Evolutionary conservation across 2,329 filamentous ascomycete genomes (phyloP).

Genomic region (Neurospora crassa): DNA sequence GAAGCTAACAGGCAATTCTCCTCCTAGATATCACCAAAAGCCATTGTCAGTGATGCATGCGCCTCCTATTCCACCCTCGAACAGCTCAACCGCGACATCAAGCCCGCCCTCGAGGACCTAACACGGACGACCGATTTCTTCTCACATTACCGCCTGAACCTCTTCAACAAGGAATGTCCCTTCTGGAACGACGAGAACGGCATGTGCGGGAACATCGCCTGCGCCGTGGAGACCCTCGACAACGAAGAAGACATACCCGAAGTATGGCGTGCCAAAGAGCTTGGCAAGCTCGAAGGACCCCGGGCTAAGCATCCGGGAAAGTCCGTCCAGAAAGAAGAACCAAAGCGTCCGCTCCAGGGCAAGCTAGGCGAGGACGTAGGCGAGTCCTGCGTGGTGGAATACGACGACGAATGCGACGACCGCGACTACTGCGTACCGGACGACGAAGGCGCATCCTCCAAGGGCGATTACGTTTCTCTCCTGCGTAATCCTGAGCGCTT

Average conservation of each 20-base stretch:
- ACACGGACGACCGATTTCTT: slow-evolving; percentile 93
- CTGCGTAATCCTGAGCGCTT: slow-evolving; percentile 91
- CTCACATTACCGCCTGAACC: slow-evolving; percentile 89
- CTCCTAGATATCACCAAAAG: slow-evolving; percentile 70
- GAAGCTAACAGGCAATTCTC: slow-evolving; percentile 24
- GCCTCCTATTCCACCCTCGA: slow-evolving; percentile 90
- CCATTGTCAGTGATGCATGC: slow-evolving; percentile 89
- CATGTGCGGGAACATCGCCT: slow-evolving; percentile 95
- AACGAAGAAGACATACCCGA: slow-evolving; percentile 89
- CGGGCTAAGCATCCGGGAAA: slow-evolving; percentile 81
- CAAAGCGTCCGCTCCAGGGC: slow-evolving; percentile 67
- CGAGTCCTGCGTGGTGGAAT: slow-evolving; percentile 94
- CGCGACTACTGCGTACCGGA: slow-evolving; percentile 95
- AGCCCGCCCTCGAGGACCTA: slow-evolving; percentile 68
- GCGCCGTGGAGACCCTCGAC: slow-evolving; percentile 88
- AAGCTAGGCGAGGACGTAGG: slow-evolving; percentile 77
- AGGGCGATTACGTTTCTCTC: slow-evolving; percentile 94
- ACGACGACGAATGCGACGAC: slow-evolving; percentile 94
- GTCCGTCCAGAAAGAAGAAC: slow-evolving; percentile 60
- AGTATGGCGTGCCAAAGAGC: slow-evolving; percentile 84
- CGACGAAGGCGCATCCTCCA: slow-evolving; percentile 75
- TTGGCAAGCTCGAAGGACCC: slow-evolving; percentile 86
- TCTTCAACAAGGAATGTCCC: slow-evolving; percentile 89
- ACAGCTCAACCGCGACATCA: slow-evolving; percentile 65
- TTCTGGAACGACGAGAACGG: slow-evolving; percentile 93